A percentile compares a stretch with the other conserved stretches of the same genome.
These are phyloP conservation scores for Sporisorium reilianum DNA, from an alignment of 1,284 basidiomycete genomes.

Conservation along the genomic window DNA sequence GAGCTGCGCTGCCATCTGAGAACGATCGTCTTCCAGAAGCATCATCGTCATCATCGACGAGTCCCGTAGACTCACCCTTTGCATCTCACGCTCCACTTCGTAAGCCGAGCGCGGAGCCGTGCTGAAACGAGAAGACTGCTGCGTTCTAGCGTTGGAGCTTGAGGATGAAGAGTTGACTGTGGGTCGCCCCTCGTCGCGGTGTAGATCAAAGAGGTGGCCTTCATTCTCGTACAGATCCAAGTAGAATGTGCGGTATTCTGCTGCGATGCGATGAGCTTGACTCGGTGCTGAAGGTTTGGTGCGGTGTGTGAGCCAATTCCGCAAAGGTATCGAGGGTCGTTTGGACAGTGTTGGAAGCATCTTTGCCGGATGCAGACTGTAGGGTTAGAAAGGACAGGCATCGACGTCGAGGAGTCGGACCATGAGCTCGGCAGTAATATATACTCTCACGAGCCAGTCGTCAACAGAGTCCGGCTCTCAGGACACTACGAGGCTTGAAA, in stretches of 20 bases:
- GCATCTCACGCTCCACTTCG: constrained; percentile 38
- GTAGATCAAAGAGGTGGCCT: constrained; percentile 36
- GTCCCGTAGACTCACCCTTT: constrained; percentile 29
- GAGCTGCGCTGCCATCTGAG: constrained; percentile 8
- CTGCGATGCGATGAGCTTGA: constrained; percentile 6
- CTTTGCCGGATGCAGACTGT: neutral
- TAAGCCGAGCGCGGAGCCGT: constrained; percentile 32
- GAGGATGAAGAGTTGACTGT: constrained; percentile 12
- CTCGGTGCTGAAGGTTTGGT: constrained; percentile 12
- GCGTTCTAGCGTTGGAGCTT: constrained; percentile 13
- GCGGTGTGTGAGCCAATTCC: constrained; percentile 4
- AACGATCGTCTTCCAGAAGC: neutral
- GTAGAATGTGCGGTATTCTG: constrained; percentile 25
- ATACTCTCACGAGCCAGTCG: neutral
- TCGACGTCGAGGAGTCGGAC: neutral
- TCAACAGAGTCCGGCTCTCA: neutral
- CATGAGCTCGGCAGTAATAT: neutral
- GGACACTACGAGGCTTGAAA: neutral
- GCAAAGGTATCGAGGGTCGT: constrained; percentile 14
- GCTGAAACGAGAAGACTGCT: constrained; percentile 28
- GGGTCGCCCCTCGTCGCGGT: constrained; percentile 25
- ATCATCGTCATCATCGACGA: neutral
- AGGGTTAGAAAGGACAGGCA: neutral
- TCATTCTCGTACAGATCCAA: constrained; percentile 50
- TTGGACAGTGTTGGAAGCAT: constrained; percentile 10